Percentiles rank a stretch among this genome's conserved stretches.
These are phyloP conservation scores for Quercus lobata DNA, from an alignment of 331 rosid species.

Conservation along the genomic window DNA sequence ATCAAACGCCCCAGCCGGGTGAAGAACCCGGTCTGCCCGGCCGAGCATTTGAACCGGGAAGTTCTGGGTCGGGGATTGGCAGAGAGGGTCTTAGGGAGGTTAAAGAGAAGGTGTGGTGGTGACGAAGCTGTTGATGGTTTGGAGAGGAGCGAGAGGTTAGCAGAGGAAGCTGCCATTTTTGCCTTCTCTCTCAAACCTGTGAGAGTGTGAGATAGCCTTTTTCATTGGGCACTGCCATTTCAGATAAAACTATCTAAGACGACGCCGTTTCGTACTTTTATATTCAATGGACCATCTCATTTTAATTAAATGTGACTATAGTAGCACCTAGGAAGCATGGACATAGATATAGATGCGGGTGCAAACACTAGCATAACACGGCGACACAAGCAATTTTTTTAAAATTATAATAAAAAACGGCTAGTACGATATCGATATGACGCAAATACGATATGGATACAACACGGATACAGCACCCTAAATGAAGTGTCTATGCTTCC, in stretches of 20 bases:
- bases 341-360: accelerated
- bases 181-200: not conserved
- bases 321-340: accelerated
- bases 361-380: accelerated
- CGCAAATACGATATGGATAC: accelerated
- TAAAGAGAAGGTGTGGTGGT: conserved; percentile 7
- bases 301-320: no score
- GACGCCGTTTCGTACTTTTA: not conserved
- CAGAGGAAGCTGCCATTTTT: conserved; percentile 49
- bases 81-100: conserved; percentile 5
- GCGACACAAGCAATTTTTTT: accelerated
- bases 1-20: conserved; percentile 74
- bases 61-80: not conserved
- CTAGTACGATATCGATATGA: accelerated
- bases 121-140: conserved; percentile 23
- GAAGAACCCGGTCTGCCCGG: conserved; percentile 87
- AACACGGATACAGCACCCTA: accelerated
- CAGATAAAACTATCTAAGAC: conserved; percentile 19
- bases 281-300: no score
- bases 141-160: conserved; percentile 38
- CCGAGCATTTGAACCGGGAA: conserved; percentile 61
- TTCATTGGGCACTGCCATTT: not conserved
- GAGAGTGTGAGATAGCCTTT: not conserved
- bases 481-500: no score
- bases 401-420: no score